Conservation (phyloP, 768 basidiomycete species). For the Mycena sanguinolenta region DNA sequence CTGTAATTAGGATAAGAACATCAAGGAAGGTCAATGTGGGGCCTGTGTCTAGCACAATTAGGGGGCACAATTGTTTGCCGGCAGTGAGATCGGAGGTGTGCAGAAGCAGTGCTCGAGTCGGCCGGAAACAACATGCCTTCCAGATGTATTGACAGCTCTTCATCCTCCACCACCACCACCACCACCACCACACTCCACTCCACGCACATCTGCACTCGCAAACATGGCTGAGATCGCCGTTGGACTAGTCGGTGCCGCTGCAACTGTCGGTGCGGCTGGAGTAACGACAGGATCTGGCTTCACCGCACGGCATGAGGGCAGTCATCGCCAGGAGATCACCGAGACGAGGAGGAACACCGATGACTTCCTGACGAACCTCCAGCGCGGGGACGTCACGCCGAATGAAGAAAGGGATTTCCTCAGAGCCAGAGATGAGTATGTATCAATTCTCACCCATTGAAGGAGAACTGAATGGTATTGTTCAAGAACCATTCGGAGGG, state of each 20-base stretch:
- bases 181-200: too few species aligned
- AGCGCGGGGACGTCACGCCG: constrained; percentile 5
- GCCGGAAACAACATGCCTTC: too few species aligned
- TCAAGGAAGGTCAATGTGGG: too few species aligned
- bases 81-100: too few species aligned
- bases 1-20: too few species aligned
- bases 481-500: constrained; percentile 1
- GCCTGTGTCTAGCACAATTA: too few species aligned
- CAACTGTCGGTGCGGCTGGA: constrained; percentile 12
- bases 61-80: too few species aligned
- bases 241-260: constrained; percentile 21
- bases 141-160: too few species aligned
- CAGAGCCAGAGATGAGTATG: constrained; percentile 9
- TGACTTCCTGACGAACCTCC: background rate
- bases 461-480: too few species aligned
- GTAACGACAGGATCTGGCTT: constrained; percentile 10
- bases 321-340: constrained; percentile 15
- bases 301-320: constrained; percentile 17
- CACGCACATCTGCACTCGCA: too few species aligned
- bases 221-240: constrained; percentile 11
- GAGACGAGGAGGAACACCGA: constrained; percentile 1
- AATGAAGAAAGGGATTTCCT: constrained; percentile 9
- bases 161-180: too few species aligned
- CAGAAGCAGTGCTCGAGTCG: too few species aligned
- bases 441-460: background rate